A percentile compares a stretch with the other conserved stretches of the same genome.
These are phyloP conservation scores for Penicillium digitatum DNA, from an alignment of 2,329 filamentous ascomycete genomes.

Conservation along the genomic window DNA sequence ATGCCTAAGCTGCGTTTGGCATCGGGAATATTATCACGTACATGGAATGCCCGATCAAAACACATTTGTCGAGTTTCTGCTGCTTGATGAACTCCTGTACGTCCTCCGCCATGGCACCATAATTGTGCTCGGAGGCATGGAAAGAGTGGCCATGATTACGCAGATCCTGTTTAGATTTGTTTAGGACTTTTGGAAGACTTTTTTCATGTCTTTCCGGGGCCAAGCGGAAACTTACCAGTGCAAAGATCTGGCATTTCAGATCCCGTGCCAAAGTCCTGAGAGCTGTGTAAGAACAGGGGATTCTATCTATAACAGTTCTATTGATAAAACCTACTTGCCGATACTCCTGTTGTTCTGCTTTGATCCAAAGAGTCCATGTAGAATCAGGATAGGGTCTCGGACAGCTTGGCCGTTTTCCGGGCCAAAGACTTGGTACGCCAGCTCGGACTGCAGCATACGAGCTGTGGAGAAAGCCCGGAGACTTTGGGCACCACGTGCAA, in stretches of 20 bases:
- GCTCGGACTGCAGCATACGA: constrained; percentile 25
- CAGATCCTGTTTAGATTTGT: constrained; percentile 59
- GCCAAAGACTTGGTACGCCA: constrained; percentile 37
- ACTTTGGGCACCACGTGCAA: constrained; percentile 8
- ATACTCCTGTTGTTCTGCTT: constrained; percentile 94
- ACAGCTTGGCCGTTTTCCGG: constrained; percentile 32
- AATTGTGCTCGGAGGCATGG: constrained; percentile 72
- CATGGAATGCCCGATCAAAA: constrained; percentile 93
- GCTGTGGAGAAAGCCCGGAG: constrained; percentile 34
- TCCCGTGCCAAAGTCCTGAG: constrained; percentile 69
- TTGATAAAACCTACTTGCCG: constrained; percentile 67
- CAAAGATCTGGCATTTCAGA: constrained; percentile 74
- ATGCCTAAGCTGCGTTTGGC: neutral
- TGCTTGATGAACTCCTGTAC: constrained; percentile 72
- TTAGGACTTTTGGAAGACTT: neutral
- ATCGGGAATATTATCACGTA: constrained; percentile 37
- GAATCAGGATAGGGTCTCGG: constrained; percentile 69
- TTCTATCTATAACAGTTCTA: no score
- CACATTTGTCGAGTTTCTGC: constrained; percentile 65
- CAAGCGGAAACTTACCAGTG: constrained; percentile 56
- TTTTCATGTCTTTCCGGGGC: neutral
- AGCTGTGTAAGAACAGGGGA: neutral
- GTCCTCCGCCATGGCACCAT: constrained; percentile 75
- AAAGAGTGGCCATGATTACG: constrained; percentile 91
- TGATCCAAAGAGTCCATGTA: constrained; percentile 91